These are phyloP conservation scores for Rhododendron ferrugineum DNA, from an alignment of 148 eudicot genomes.

Conservation along the genomic window DNA sequence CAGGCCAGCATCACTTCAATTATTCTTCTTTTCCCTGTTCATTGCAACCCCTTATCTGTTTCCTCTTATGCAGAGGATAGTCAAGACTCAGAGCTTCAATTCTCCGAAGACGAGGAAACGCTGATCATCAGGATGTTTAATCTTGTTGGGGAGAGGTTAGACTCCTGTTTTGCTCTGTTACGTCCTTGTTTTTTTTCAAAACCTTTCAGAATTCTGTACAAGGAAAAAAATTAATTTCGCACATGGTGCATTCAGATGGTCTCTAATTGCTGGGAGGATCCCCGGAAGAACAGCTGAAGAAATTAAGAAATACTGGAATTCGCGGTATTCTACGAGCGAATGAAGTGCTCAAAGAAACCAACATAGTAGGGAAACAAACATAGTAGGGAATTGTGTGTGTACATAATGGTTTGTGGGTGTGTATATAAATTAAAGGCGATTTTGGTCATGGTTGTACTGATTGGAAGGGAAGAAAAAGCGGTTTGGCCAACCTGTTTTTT, in stretches of 20 bases:
- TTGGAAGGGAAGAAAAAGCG: not conserved
- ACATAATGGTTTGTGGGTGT: not conserved
- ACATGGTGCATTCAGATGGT: not conserved
- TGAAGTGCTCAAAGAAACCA: not conserved
- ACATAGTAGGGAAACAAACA: not conserved
- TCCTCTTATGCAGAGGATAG: not conserved
- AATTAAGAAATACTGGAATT: slow-evolving; percentile 12
- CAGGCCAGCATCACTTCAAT: not conserved
- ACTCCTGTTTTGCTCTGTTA: not conserved
- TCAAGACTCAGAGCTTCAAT: not conserved
- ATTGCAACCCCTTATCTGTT: not conserved
- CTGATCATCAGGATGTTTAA: slow-evolving; percentile 8
- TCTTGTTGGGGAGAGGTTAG: slow-evolving; percentile 11
- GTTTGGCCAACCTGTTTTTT: not conserved
- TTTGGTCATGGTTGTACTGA: not conserved
- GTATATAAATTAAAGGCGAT: not conserved
- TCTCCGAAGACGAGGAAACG: slow-evolving; percentile 3
- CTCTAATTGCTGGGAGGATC: slow-evolving; percentile 14
- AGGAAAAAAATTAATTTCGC: not conserved
- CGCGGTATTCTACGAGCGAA: slow-evolving; percentile 14
- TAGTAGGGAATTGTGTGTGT: not conserved
- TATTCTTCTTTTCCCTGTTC: not conserved
- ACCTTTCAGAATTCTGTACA: not conserved
- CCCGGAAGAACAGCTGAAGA: slow-evolving; percentile 14
- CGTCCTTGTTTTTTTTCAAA: not conserved